Base-by-base conservation (phyloP, 2,329 filamentous ascomycete species). In the Phialophora expanda region DNA sequence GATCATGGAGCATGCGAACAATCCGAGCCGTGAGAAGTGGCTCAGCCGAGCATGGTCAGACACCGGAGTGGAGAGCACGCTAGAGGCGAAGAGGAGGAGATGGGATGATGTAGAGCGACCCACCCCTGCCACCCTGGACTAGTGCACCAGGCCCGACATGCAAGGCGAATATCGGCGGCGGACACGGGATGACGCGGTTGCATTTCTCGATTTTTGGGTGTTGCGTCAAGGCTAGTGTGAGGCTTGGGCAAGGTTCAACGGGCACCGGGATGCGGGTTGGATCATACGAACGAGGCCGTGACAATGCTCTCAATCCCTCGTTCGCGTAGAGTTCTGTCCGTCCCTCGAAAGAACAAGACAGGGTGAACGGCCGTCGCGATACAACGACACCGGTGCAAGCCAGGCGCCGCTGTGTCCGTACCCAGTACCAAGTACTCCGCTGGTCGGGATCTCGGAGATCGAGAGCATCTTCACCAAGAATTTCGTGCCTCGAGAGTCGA, bases 101-200 rank as follows among this genome's bases (percentile, higher is more conserved):
- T 46, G 44, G 41, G 56, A 30, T 46, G 38, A 34, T 44, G 38
- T 26, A 46, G 30, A 46, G 20, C 11, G 3, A 24, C 24, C 9
- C 41, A 28, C 46, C 41, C 30, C 12, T 12, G 26, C 24, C 41
- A 48, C 7, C 38, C 20, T 34, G 12, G 5, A 34, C 28, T 22
- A 34, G 24, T 30, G 28, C 28, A 2, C 11, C 20, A n/a, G 44
- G 20, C 4, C 22, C 32, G 44, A 38, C 32, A 44, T 58, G 22
- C 24, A 59, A 32, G 46, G 41, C 38, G 46, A 50, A 59, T 41
- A 26, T 41, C 34, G 54, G 30, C 30, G 54, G 55, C 38, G 24
- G 58, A 28, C 58, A 61, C 58, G 58, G 58, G 58, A 61, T 61
- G 58, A 61, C 48, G 58, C 58, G 58, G 58, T 61, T 51, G 30